Conservation (phyloP, 305 asterid species). For the Coffea humblotiana region DNA sequence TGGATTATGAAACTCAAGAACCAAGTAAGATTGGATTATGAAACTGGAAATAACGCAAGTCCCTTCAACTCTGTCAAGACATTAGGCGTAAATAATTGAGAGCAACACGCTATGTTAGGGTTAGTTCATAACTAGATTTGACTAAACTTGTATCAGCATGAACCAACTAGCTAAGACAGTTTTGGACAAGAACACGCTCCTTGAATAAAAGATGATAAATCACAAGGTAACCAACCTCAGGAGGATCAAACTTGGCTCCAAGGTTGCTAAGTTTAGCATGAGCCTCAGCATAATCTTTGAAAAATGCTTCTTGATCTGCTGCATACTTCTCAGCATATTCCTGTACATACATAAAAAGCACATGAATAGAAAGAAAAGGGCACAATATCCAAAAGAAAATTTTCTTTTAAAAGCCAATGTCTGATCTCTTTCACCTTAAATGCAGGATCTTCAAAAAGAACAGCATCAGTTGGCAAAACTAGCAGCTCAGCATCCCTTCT, state of each 20-base stretch:
- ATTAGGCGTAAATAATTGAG: not conserved
- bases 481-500: conserved; percentile 79
- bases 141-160: not conserved
- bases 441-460: conserved; percentile 83
- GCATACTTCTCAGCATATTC: conserved; percentile 93
- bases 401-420: not conserved
- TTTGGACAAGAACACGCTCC: not conserved
- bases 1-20: not conserved
- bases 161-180: not conserved
- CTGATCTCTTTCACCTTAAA: conserved; percentile 63
- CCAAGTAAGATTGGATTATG: not conserved
- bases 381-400: not conserved
- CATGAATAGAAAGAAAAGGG: conserved; percentile 20
- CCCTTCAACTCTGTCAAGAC: not conserved
- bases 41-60: not conserved
- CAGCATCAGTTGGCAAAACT: conserved; percentile 95
- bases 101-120: not conserved
- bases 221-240: conserved; percentile 51
- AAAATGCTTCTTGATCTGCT: conserved; percentile 78
- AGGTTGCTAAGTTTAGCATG: conserved; percentile 96
- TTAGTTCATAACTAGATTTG: not conserved
- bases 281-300: conserved; percentile 87
- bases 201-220: conserved; percentile 1
- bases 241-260: conserved; percentile 95
- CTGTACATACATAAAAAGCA: conserved; percentile 30